Base-by-base conservation (phyloP, 805 yeast genomes). In the Lachancea mirantina region DNA sequence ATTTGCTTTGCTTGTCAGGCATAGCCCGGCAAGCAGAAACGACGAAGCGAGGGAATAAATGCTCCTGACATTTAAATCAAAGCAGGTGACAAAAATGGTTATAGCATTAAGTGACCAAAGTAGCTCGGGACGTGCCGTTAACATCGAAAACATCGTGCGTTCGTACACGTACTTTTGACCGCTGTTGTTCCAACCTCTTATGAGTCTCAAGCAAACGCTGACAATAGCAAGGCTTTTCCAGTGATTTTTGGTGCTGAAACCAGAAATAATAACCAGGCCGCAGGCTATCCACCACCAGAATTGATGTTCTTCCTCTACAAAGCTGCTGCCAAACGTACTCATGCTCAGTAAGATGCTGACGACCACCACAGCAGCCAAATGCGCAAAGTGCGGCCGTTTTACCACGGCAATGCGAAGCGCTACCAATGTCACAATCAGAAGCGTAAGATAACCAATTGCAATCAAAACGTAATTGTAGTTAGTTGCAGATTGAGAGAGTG, bases 221-320 rank as follows among this genome's bases (percentile, higher is more conserved):
- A 50, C 26, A 1, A 42, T 10, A 3, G 51, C 36, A 35, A 43
- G 51, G 23, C 7, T 8, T 30, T 5, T 7, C 30, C 26, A 13
- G 25, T 45, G 17, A 21, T 25, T 23, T 33, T 44, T 25, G 16
- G 21, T 11, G 26, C 20, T 14, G 40, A 36, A 3, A 4, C 25
- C 15, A 4, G 45, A 41, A 2, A 38, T 9, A 6, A 42, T 20
- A 10, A 52, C 28, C 13, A 39, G 42, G 0, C 69, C 66, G 0
- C 72, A 63, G 0, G 71, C 52, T 14, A 71, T 61, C 77, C 84
- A 82, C 84, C 94, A 92, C 98, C 98, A 92, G 11, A 88, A 56
- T 51, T 88, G 96, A 51, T 92, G 94, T 51, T 92, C 98, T 55
- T 92, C 98, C 50, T 92, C 98, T 11, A 92, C 81, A 36, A 88